phyloP scores from a whole-genome alignment of 768 basidiomycete species.

The Rhizopogon sp. region DNA sequence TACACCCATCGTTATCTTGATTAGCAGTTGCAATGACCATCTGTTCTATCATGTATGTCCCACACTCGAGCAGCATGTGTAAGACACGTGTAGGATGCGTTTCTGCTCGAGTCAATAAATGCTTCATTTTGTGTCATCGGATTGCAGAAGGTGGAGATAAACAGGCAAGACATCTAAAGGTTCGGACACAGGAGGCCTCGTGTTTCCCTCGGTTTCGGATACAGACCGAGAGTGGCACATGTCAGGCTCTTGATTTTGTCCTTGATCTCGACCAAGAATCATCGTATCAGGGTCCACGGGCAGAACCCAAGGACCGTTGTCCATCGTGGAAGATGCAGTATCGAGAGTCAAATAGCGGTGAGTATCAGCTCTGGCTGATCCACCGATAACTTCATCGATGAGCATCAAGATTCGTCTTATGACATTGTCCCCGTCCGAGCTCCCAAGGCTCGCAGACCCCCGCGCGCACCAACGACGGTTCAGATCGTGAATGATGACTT shows the following conservation, averaged over 20 bases:
- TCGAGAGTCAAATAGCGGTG: not conserved
- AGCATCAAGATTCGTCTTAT: slow-evolving; percentile 25
- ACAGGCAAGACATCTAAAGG: not conserved
- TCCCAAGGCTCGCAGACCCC: slow-evolving; percentile 12
- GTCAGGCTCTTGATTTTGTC: not conserved
- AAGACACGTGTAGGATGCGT: not conserved
- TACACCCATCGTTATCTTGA: not conserved
- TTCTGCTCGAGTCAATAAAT: not conserved
- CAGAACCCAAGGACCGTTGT: not conserved
- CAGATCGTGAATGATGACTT: slow-evolving; percentile 26
- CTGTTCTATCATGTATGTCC: not conserved
- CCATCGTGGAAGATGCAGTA: not conserved
- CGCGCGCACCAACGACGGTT: slow-evolving; percentile 27
- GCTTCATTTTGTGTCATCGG: not conserved
- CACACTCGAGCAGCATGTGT: not conserved
- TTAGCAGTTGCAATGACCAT: not conserved
- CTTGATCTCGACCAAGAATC: not conserved
- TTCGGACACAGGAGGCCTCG: not conserved
- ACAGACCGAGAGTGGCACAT: not conserved
- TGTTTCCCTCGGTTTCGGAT: slow-evolving; percentile 1
- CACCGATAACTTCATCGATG: slow-evolving; percentile 9
- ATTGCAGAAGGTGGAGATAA: not conserved
- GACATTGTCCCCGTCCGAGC: slow-evolving; percentile 21
- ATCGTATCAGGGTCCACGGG: not conserved
- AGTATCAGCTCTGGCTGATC: not conserved